Percentiles rank a stretch among this genome's conserved stretches.
phyloP scores from a whole-genome alignment of 192 early-diverging fungal species.

The Nowakowskiella sp. region DNA sequence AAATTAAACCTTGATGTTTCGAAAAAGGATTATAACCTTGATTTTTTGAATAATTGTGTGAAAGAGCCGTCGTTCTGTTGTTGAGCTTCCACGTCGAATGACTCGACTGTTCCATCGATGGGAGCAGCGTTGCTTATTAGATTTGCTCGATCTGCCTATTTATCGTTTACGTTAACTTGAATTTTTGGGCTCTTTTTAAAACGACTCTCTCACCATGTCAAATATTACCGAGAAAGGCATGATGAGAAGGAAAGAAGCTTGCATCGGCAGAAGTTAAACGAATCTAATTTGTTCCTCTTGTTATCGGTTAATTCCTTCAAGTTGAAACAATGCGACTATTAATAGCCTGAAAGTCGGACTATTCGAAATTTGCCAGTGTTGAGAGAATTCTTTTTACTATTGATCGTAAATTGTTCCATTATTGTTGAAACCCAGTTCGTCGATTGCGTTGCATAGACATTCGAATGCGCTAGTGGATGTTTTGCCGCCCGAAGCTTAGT shows the following conservation, averaged over 20 bases:
- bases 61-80: neutral
- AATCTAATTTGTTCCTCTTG: slow-evolving; percentile 93
- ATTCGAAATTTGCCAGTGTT: too few species aligned
- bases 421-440: slow-evolving; percentile 86
- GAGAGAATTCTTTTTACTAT: slow-evolving; percentile 94
- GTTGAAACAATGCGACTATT: neutral
- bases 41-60: too few species aligned
- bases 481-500: slow-evolving; percentile 93
- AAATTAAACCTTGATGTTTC: neutral
- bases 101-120: neutral
- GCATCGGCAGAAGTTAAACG: slow-evolving; percentile 98
- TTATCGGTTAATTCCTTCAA: slow-evolving; percentile 99
- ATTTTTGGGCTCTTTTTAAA: too few species aligned
- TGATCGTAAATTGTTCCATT: slow-evolving; percentile 95
- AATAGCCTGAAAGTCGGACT: neutral
- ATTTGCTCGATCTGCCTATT: neutral
- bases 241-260: too few species aligned
- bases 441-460: slow-evolving; percentile 92
- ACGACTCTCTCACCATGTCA: too few species aligned
- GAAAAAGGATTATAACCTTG: neutral
- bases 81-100: neutral
- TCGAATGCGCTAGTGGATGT: slow-evolving; percentile 96
- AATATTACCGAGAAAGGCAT: too few species aligned
- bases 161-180: too few species aligned
- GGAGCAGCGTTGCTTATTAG: neutral